Conservation (phyloP, 192 early-diverging fungal species). For the Anaeromyces robustus region DNA sequence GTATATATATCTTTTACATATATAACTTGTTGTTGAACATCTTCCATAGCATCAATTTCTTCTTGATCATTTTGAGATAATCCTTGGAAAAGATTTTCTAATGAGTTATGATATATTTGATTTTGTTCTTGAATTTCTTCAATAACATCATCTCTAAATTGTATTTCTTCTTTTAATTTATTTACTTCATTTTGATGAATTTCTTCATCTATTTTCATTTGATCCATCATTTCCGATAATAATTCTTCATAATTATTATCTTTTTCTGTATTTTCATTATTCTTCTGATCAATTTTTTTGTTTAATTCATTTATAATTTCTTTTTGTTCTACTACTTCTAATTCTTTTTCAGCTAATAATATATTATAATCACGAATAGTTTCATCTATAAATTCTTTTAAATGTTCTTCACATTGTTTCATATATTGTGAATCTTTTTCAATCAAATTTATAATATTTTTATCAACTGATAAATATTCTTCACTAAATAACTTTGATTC, state of each 20-base stretch:
- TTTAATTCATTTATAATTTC: neutral
- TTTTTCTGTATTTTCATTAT: neutral
- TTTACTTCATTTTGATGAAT: neutral
- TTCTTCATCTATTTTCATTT: neutral
- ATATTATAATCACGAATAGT: neutral
- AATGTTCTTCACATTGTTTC: neutral
- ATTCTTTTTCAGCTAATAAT: neutral
- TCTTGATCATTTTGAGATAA: neutral
- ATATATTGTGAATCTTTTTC: neutral
- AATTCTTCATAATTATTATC: neutral
- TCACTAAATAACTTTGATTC: neutral
- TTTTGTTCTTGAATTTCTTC: neutral
- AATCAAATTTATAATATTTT: neutral
- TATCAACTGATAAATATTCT: neutral
- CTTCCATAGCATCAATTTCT: neutral
- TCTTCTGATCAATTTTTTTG: neutral
- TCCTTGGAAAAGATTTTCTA: neutral
- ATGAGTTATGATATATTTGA: neutral
- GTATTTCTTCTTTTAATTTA: neutral
- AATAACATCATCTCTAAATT: neutral
- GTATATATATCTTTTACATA: neutral
- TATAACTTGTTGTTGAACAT: neutral
- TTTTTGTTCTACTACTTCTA: neutral
- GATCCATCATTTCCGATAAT: neutral
- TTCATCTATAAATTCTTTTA: neutral